Evolutionary conservation across 371 early-diverging fungal species (phyloP).

Genomic region (Chytridiales sp.): DNA sequence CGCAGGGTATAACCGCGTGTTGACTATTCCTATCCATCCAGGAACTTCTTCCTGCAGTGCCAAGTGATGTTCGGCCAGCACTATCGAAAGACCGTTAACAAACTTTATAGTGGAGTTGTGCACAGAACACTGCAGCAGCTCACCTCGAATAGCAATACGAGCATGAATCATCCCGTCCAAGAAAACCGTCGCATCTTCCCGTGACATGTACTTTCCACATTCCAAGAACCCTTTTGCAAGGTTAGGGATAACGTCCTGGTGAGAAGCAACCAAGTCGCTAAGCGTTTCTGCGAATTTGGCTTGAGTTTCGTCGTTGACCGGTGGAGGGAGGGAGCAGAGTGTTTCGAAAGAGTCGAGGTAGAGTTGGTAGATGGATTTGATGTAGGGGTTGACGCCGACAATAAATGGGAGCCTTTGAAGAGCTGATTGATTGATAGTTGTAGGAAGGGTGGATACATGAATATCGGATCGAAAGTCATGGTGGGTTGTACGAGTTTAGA

Average conservation of each 20-base stretch:
- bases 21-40: slow-evolving; percentile 81
- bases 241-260: slow-evolving; percentile 81
- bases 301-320: slow-evolving; percentile 49
- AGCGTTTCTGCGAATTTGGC: slow-evolving; percentile 63
- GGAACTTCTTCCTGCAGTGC: slow-evolving; percentile 68
- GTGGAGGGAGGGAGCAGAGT: slow-evolving; percentile 55
- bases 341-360: slow-evolving; percentile 80
- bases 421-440: slow-evolving; percentile 37
- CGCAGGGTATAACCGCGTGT: slow-evolving; percentile 72
- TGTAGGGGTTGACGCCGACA: slow-evolving; percentile 88
- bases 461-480: neutral
- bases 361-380: slow-evolving; percentile 72
- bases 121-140: neutral
- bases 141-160: slow-evolving; percentile 88
- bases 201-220: slow-evolving; percentile 83
- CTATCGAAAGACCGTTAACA: slow-evolving; percentile 13
- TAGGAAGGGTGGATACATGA: neutral
- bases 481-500: slow-evolving; percentile 3
- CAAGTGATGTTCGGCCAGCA: slow-evolving; percentile 86
- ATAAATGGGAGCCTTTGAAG: slow-evolving; percentile 86
- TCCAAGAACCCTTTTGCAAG: slow-evolving; percentile 83
- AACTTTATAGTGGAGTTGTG: neutral
- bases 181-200: slow-evolving; percentile 69
- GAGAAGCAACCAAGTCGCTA: slow-evolving; percentile 69
- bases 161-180: slow-evolving; percentile 89